A percentile compares a stretch with the other conserved stretches of the same genome.
Evolutionary conservation across 495 filamentous ascomycete species (phyloP).

Genomic region (Trichocladium antarcticum): DNA sequence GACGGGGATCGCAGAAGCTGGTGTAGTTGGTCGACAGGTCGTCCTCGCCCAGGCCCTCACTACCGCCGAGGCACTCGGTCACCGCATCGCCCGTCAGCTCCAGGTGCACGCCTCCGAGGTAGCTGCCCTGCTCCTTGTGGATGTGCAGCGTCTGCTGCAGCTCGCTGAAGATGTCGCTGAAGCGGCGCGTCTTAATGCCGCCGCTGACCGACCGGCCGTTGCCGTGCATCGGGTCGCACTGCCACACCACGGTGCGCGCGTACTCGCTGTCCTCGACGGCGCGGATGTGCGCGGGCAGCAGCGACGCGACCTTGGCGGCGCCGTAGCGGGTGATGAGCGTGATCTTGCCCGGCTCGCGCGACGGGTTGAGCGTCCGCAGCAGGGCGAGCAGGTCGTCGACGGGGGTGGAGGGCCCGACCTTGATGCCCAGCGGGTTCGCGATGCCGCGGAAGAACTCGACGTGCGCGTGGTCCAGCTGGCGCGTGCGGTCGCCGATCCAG

Average conservation of each 20-base stretch:
- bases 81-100: conserved; percentile 93
- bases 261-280: conserved; percentile 63
- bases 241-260: conserved; percentile 78
- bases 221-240: conserved; percentile 98
- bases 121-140: conserved; percentile 69
- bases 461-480: conserved; percentile 83
- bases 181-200: conserved; percentile 80
- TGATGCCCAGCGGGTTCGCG: conserved; percentile 90
- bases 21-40: conserved; percentile 82
- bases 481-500: conserved; percentile 95
- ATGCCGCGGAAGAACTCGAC: conserved; percentile 96
- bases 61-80: conserved; percentile 90
- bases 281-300: conserved; percentile 73
- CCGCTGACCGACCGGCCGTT: conserved; percentile 60
- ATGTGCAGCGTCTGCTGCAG: conserved; percentile 67
- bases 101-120: conserved; percentile 87
- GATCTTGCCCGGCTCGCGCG: conserved; percentile 73
- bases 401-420: conserved; percentile 79
- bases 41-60: conserved; percentile 74
- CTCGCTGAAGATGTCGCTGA: conserved; percentile 76
- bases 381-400: conserved; percentile 60
- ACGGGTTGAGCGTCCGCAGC: conserved; percentile 75
- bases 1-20: conserved; percentile 84
- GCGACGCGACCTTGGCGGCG: conserved; percentile 52
- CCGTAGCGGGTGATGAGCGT: conserved; percentile 95